Percentiles rank a stretch among this genome's conserved stretches.
These are phyloP conservation scores for Graphilbum fragrans DNA, from an alignment of 2,329 filamentous ascomycete genomes.

Conservation along the genomic window DNA sequence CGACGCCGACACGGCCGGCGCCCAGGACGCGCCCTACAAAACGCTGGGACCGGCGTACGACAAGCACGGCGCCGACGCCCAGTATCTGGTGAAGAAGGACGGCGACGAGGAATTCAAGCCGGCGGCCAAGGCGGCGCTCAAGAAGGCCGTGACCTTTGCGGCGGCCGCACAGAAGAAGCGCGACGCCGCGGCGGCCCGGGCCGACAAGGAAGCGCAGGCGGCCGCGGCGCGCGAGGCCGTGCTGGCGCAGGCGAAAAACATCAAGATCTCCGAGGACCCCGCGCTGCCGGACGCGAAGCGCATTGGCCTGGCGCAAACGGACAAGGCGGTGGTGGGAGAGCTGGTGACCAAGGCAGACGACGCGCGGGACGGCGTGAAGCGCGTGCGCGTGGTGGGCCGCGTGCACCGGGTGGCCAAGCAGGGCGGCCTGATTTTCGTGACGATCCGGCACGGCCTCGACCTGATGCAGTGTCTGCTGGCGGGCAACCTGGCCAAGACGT, in stretches of 20 bases:
- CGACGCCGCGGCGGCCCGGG: slow-evolving; percentile 61
- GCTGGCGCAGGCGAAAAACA: slow-evolving; percentile 73
- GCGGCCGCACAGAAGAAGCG: slow-evolving; percentile 77
- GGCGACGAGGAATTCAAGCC: slow-evolving; percentile 66
- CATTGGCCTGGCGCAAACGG: slow-evolving; percentile 48
- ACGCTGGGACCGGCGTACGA: slow-evolving; percentile 67
- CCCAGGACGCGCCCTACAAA: slow-evolving; percentile 68
- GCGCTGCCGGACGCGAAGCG: slow-evolving; percentile 61
- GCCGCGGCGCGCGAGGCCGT: slow-evolving; percentile 55
- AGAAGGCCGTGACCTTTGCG: slow-evolving; percentile 67
- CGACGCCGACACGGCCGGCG: slow-evolving; percentile 58
- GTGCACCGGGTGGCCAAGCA: slow-evolving; percentile 73
- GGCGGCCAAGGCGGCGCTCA: slow-evolving; percentile 70
- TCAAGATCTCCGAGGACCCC: slow-evolving; percentile 58
- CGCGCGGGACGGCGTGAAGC: slow-evolving; percentile 42
- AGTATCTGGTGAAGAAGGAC: slow-evolving; percentile 54
- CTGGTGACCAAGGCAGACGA: slow-evolving; percentile 17
- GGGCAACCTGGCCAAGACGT: slow-evolving; percentile 78
- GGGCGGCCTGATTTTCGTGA: slow-evolving; percentile 78
- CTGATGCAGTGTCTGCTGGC: slow-evolving; percentile 75
- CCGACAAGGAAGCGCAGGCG: slow-evolving; percentile 60
- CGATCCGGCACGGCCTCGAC: slow-evolving; percentile 73
- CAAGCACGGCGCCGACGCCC: slow-evolving; percentile 43
- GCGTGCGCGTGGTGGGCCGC: slow-evolving; percentile 70
- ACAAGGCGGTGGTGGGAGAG: slow-evolving; percentile 22